These are phyloP conservation scores for Pythium utonaiense DNA, from an alignment of 352 stramenopile species.

Conservation along the genomic window DNA sequence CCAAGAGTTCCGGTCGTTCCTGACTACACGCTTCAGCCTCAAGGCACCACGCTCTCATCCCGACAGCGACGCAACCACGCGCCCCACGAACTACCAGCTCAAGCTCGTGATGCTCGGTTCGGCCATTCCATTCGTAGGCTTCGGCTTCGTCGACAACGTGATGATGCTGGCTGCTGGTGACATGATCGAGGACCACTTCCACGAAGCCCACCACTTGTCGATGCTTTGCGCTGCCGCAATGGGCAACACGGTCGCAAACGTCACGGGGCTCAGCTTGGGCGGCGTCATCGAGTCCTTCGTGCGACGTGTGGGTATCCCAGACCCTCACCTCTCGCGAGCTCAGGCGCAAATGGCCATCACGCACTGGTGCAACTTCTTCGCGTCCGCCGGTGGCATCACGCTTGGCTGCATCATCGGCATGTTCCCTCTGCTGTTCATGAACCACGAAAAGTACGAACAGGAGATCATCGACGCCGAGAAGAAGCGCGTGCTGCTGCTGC, in stretches of 20 bases:
- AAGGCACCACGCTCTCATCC: constrained; percentile 36
- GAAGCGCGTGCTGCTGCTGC: constrained; percentile 17
- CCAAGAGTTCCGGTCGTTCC: constrained; percentile 61
- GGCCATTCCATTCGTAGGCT: constrained; percentile 79
- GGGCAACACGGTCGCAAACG: constrained; percentile 93
- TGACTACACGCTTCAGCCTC: constrained; percentile 65
- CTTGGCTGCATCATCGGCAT: constrained; percentile 89
- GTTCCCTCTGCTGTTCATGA: constrained; percentile 89
- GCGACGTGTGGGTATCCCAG: constrained; percentile 55
- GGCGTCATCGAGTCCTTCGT: constrained; percentile 88
- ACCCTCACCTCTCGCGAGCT: constrained; percentile 70
- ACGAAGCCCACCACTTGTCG: constrained; percentile 92
- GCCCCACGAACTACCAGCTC: constrained; percentile 60
- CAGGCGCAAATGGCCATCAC: constrained; percentile 76
- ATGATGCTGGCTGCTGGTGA: constrained; percentile 90
- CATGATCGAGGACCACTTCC: constrained; percentile 93
- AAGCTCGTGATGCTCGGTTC: constrained; percentile 75
- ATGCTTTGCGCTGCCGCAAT: constrained; percentile 94
- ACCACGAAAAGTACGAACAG: constrained; percentile 61
- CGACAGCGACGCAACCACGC: constrained; percentile 31
- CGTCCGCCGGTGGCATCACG: constrained; percentile 79
- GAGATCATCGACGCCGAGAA: constrained; percentile 37
- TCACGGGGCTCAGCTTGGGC: constrained; percentile 91
- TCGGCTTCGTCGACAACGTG: constrained; percentile 85
- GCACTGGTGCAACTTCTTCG: constrained; percentile 72